phyloP scores from a whole-genome alignment of 352 stramenopile species.

The Blastocystis sp. region DNA sequence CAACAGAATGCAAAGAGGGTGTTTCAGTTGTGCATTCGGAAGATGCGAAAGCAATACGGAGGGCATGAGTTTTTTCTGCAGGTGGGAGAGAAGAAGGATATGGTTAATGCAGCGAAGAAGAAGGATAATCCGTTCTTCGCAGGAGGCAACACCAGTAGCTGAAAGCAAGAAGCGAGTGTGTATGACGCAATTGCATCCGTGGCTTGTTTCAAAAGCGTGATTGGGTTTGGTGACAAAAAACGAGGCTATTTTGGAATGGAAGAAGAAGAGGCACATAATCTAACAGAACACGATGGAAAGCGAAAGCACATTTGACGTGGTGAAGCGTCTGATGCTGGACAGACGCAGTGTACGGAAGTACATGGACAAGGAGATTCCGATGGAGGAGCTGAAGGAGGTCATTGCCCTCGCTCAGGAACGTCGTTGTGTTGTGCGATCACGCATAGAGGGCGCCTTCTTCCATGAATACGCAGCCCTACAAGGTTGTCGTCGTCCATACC shows the following conservation, averaged over 20 bases:
- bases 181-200: too few relatives aligned
- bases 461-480: constrained; percentile 60
- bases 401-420: constrained; percentile 44
- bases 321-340: constrained; percentile 57
- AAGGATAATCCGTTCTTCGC: too few relatives aligned
- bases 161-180: too few relatives aligned
- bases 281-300: background rate
- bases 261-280: too few relatives aligned
- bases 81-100: too few relatives aligned
- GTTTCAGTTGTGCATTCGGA: constrained; percentile 2
- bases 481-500: constrained; percentile 62
- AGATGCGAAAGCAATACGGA: background rate
- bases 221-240: too few relatives aligned
- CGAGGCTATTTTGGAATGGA: too few relatives aligned
- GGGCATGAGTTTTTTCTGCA: background rate
- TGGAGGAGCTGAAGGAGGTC: constrained; percentile 62
- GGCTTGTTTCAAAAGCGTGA: too few relatives aligned
- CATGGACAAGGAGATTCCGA: constrained; percentile 64
- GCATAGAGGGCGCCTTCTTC: constrained; percentile 51
- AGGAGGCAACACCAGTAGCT: too few relatives aligned
- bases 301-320: constrained; percentile 48
- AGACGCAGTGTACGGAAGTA: constrained; percentile 67
- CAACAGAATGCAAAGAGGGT: background rate
- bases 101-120: too few relatives aligned
- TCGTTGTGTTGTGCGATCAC: background rate